A percentile compares a stretch with the other conserved stretches of the same genome.
Evolutionary conservation across 306 rosid genomes (phyloP).

Genomic region (Trifolium pratense): DNA sequence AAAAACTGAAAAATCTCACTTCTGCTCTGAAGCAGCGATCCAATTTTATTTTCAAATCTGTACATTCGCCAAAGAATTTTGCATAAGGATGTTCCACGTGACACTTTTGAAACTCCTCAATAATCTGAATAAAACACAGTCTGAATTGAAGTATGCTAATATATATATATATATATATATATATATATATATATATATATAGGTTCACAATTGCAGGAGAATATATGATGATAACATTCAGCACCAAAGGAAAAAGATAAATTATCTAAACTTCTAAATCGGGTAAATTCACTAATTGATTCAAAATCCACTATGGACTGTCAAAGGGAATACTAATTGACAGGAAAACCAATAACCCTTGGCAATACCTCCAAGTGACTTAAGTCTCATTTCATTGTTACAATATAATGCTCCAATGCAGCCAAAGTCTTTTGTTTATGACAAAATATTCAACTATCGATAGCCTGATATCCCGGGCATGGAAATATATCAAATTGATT

Average conservation of each 20-base stretch:
- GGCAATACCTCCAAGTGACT: conserved; percentile 8
- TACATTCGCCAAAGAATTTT: conserved; percentile 89
- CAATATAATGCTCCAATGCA: conserved; percentile 7
- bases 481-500: conserved; percentile 9
- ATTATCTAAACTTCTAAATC: neutral
- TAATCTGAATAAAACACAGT: conserved; percentile 53
- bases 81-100: conserved; percentile 77
- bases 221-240: conserved; percentile 23
- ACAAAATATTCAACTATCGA: conserved; percentile 23
- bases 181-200: too few species aligned
- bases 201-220: conserved; percentile 1
- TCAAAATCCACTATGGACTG: conserved; percentile 11
- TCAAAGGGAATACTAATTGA: conserved; percentile 11
- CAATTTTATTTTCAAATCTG: conserved; percentile 84
- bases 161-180: too few species aligned
- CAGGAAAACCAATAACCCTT: conserved; percentile 12
- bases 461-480: neutral
- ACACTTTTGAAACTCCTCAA: conserved; percentile 84
- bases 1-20: conserved; percentile 50
- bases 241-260: conserved; percentile 23
- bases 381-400: conserved; percentile 9
- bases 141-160: conserved; percentile 16
- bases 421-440: conserved; percentile 22
- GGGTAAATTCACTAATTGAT: neutral
- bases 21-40: conserved; percentile 92